phyloP scores from a whole-genome alignment of 495 filamentous ascomycete species.

The Daldinia vernicosa region DNA sequence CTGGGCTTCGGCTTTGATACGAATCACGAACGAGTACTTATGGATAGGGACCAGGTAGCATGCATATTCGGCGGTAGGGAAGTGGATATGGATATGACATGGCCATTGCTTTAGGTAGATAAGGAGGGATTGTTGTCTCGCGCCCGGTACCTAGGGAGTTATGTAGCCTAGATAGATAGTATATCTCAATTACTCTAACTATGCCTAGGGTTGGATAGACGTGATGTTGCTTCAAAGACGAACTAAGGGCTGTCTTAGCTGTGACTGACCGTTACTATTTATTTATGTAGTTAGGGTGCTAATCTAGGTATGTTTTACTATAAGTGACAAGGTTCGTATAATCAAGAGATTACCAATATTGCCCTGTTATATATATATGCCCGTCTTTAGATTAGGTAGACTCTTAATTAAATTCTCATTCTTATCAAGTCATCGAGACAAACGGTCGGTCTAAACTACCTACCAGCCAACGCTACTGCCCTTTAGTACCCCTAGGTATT shows the following conservation, averaged over 20 bases:
- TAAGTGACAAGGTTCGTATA: too few species aligned
- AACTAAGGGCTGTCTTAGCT: neutral
- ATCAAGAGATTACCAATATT: too few species aligned
- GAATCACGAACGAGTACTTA: slow-evolving; percentile 24
- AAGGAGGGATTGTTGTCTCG: neutral
- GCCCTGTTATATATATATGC: neutral
- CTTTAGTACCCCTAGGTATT: neutral
- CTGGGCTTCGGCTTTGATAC: slow-evolving; percentile 11
- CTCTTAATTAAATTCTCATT: neutral
- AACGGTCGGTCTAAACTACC: neutral
- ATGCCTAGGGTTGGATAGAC: neutral
- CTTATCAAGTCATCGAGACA: neutral
- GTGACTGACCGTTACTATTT: neutral
- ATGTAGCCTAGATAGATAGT: slow-evolving; percentile 3
- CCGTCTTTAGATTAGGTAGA: neutral
- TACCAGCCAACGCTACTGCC: neutral
- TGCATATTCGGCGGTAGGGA: neutral
- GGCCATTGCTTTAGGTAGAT: neutral
- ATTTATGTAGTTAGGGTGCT: too few species aligned
- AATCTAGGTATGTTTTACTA: too few species aligned
- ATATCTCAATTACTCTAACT: slow-evolving; percentile 2
- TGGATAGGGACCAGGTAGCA: slow-evolving; percentile 4
- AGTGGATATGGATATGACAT: neutral
- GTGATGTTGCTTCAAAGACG: neutral
- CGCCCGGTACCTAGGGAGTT: neutral